Evolutionary conservation across 1,139 yeast species (phyloP).

Genomic region (Pichia cactophila): DNA sequence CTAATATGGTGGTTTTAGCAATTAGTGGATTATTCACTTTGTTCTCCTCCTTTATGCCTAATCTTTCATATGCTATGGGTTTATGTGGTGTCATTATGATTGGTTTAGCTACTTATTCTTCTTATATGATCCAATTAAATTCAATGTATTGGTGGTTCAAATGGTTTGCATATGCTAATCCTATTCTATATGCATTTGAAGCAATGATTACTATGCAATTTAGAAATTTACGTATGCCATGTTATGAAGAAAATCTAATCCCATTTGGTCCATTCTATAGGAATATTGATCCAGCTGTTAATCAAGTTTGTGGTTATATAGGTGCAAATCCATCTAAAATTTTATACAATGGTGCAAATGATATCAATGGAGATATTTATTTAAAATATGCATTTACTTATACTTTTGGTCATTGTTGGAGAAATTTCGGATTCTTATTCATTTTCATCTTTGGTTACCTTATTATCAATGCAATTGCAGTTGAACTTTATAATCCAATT

Average conservation of each 20-base stretch:
- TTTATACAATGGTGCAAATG: conserved; percentile 34
- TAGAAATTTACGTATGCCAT: conserved; percentile 45
- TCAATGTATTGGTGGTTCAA: conserved; percentile 59
- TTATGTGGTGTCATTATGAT: conserved; percentile 42
- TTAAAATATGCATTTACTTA: conserved; percentile 32
- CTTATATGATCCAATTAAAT: conserved; percentile 51
- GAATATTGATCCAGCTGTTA: conserved; percentile 27
- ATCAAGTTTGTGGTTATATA: conserved; percentile 43
- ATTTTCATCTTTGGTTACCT: conserved; percentile 38
- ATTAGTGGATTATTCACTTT: conserved; percentile 41
- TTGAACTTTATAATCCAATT: conserved; percentile 29
- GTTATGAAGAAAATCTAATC: conserved; percentile 35
- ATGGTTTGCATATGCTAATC: conserved; percentile 53
- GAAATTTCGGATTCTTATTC: conserved; percentile 45
- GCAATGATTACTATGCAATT: conserved; percentile 47
- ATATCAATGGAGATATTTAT: conserved; percentile 39
- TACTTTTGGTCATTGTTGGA: conserved; percentile 38
- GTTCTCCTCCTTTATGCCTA: conserved; percentile 40
- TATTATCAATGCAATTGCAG: conserved; percentile 25
- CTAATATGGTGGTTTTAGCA: conserved; percentile 34
- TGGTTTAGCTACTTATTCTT: conserved; percentile 41
- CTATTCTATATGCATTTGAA: conserved; percentile 50
- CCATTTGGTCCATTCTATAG: conserved; percentile 46
- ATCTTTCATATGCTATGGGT: conserved; percentile 45
- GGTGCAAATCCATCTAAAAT: conserved; percentile 35